A percentile compares a stretch with the other conserved stretches of the same genome.
Evolutionary conservation across 2,329 filamentous ascomycete species (phyloP).

Genomic region (Aspergillus proliferans): DNA sequence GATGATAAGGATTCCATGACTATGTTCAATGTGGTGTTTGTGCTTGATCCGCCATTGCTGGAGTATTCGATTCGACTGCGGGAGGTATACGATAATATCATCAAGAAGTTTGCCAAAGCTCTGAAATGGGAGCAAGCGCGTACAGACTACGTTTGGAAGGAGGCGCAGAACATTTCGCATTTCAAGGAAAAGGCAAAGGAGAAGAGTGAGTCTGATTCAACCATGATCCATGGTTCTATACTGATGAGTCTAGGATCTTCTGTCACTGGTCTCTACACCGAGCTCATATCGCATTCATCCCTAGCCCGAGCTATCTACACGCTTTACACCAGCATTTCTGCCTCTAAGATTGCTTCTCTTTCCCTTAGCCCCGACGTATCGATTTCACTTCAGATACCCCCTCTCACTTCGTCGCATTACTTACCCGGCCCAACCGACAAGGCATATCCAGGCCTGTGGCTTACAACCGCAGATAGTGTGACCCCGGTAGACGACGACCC

Average conservation of each 20-base stretch:
- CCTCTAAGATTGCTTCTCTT: constrained; percentile 78
- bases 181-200: constrained; percentile 79
- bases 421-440: constrained; percentile 63
- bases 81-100: constrained; percentile 81
- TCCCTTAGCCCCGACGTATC: constrained; percentile 61
- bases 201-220: constrained; percentile 24
- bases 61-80: constrained; percentile 67
- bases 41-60: constrained; percentile 70
- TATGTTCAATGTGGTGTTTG: constrained; percentile 97
- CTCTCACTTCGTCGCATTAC: constrained; percentile 62
- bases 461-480: constrained; percentile 78
- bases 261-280: constrained; percentile 34
- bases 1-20: constrained; percentile 63
- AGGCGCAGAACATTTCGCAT: constrained; percentile 74
- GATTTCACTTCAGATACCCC: constrained; percentile 58
- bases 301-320: constrained; percentile 77
- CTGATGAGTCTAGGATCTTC: constrained; percentile 26
- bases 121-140: constrained; percentile 89
- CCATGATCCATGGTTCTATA: background rate
- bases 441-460: constrained; percentile 69
- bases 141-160: constrained; percentile 83
- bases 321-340: constrained; percentile 72
- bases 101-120: constrained; percentile 86
- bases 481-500: constrained; percentile 62
- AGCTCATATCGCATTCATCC: constrained; percentile 57